Evolutionary conservation across 2,329 filamentous ascomycete genomes (phyloP).

Genomic region (Alternaria infectoria): DNA sequence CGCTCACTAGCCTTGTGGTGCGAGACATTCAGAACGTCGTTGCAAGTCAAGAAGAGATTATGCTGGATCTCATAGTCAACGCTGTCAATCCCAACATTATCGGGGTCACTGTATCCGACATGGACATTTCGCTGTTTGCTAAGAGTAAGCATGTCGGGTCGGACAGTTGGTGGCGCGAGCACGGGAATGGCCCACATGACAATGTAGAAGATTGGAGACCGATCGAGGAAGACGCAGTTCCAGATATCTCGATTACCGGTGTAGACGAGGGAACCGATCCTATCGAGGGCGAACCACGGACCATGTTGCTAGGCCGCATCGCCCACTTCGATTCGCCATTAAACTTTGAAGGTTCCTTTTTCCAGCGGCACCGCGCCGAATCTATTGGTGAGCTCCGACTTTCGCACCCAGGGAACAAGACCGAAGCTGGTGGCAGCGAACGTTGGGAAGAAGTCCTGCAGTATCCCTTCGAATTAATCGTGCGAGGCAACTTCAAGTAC

Average conservation of each 20-base stretch:
- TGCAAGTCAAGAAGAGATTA: conserved; percentile 91
- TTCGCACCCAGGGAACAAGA: conserved; percentile 83
- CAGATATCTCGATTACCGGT: conserved; percentile 20
- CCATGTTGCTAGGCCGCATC: conserved; percentile 90
- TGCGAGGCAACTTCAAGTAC: conserved; percentile 91
- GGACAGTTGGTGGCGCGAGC: conserved; percentile 53
- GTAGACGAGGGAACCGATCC: conserved; percentile 66
- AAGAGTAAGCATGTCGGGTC: conserved; percentile 88
- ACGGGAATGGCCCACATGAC: conserved; percentile 32
- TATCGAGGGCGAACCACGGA: conserved; percentile 71
- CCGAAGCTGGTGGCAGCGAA: conserved; percentile 77
- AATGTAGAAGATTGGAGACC: conserved; percentile 36
- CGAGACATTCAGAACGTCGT: conserved; percentile 86
- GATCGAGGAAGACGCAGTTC: conserved; percentile 19
- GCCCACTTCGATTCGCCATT: conserved; percentile 86
- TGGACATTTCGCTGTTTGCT: conserved; percentile 92
- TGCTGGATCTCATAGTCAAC: conserved; percentile 87
- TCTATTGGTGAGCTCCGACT: conserved; percentile 87
- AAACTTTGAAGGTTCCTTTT: conserved; percentile 87
- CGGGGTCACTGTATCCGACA: conserved; percentile 80
- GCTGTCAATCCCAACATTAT: conserved; percentile 94
- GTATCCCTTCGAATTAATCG: conserved; percentile 90
- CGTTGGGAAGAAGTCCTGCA: conserved; percentile 91
- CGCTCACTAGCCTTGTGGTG: conserved; percentile 78
- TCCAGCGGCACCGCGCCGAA: conserved; percentile 73